Conservation (phyloP, 2,329 filamentous ascomycete genomes). For the Lanzia echinophila region DNA sequence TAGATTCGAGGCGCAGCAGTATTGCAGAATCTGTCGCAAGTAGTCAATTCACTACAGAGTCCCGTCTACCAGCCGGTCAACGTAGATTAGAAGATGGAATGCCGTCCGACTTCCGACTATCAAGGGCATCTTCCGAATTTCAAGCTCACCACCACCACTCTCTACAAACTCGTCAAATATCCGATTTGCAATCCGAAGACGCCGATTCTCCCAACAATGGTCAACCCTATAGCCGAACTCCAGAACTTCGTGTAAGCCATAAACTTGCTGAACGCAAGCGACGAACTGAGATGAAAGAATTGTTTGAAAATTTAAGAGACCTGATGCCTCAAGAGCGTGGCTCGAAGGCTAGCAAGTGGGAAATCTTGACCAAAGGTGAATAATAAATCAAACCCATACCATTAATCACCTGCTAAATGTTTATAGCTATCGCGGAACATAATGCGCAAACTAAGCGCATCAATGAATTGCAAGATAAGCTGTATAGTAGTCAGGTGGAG, state of each 20-base stretch:
- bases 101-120: constrained; percentile 38
- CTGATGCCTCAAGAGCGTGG: constrained; percentile 75
- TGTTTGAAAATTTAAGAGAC: constrained; percentile 74
- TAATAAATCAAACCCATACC: constrained; percentile 23
- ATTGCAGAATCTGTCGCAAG: constrained; percentile 72
- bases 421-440: constrained; percentile 55
- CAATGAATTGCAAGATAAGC: constrained; percentile 26
- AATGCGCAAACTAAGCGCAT: constrained; percentile 43
- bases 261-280: constrained; percentile 81
- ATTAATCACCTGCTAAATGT: constrained; percentile 15
- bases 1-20: constrained; percentile 65
- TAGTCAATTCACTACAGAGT: constrained; percentile 72
- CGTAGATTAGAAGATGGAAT: constrained; percentile 61
- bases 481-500: constrained; percentile 37
- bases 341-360: constrained; percentile 84
- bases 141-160: constrained; percentile 59
- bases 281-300: constrained; percentile 79
- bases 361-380: constrained; percentile 77
- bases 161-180: constrained; percentile 67
- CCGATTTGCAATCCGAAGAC: constrained; percentile 57
- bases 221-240: constrained; percentile 76
- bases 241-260: constrained; percentile 75
- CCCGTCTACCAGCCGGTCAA: constrained; percentile 64
- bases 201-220: constrained; percentile 46
- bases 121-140: constrained; percentile 47